Base-by-base conservation (phyloP, 176 grass and related monocot species). In the Oryza nivara region DNA sequence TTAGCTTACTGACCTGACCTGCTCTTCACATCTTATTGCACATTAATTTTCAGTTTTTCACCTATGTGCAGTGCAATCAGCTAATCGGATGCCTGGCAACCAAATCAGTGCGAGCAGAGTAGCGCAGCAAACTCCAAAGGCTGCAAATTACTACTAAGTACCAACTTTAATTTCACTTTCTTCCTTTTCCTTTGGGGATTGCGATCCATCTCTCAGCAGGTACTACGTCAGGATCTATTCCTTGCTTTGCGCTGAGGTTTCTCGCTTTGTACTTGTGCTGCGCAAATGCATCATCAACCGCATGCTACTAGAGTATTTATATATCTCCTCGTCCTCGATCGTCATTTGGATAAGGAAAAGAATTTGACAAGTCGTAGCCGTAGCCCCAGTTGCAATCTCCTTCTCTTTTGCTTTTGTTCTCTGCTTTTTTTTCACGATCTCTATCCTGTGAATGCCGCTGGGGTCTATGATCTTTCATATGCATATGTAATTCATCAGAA, bases 231-330 rank as follows among this genome's bases (percentile, higher is more conserved):
- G 90, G 72, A 92, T 89, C 69, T 82, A 94, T 97, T 67, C 95
- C 86, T 97, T 97, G 90, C 95, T 92, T 97, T 78, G 9, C 32
- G 45, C 56, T 82, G 14, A 73, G 92, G 85, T 94, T 92, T 65
- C 68, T 77, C 45, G 3, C 58, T 70, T 36, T 75, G 35, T 80
- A 67, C 54, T 85, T 78, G 20, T 35, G 36, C 43, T 75, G 60
- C 67, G 67, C 67, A 58, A 17, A 58, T 58, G 19, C 16, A n/a
- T n/a, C 16, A 9, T n/a, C 54, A 58, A 58, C 16, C 19, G 51
- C 51, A 41, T 41, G 40, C 40, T 41, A 17, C 3, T 44, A 44
- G 13, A 56, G 11, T 82, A 74, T 4, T 35, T 66, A 14, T 48
- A 65, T 48, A 70, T 71, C 40, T 61, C 14, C 28, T 73, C 16